Base-by-base conservation (phyloP, 352 stramenopile species). In the Globisporangium solare region DNA sequence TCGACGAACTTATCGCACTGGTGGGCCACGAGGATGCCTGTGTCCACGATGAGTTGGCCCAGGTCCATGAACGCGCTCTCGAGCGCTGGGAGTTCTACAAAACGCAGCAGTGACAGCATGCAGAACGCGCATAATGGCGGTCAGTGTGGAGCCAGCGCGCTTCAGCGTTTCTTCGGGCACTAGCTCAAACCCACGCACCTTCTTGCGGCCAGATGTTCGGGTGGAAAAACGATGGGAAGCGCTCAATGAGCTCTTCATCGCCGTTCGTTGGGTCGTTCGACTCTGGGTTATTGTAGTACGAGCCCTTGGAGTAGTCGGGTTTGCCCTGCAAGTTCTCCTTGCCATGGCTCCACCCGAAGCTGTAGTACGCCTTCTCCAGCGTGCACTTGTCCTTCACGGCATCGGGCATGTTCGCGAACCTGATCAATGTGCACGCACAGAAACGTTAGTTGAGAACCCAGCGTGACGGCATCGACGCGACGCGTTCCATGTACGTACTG, bases 271-370 rank as follows among this genome's bases (percentile, higher is more conserved):
- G 78, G 51, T 79, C 67, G 76, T 99, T 97, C 20, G 74, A 77
- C 51, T 98, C 66, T 5, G 95, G 94, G 76, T 99, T 99, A 70
- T 97, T 98, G 75, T 99, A 99, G 68, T 97, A 99, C 54, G 85
- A 97, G 2, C 88, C 96, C 67, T 99, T 99, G 57, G 86, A 87
- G 54, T 85, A 88, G 73, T 99, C 96, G 2, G 93, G 92, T 60
- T 92, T 83, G 63, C 95, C 90, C 63, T 93, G 76, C 18, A 98
- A 63, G 45, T 94, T 97, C 75, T 98, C 96, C 71, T 98, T 99
- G 49, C 96, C 96, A 66, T 97, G 92, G 57, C 83, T 97, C 95
- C 95, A 99, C 35, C 96, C 96, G 64, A 97, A 88, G 70, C 96
- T 97, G 70, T 97, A 99, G 58, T 97, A 84, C 22, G 86, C 89